phyloP scores from a whole-genome alignment of 2,329 filamentous ascomycete genomes.

The Pseudogymnoascus sp. region DNA sequence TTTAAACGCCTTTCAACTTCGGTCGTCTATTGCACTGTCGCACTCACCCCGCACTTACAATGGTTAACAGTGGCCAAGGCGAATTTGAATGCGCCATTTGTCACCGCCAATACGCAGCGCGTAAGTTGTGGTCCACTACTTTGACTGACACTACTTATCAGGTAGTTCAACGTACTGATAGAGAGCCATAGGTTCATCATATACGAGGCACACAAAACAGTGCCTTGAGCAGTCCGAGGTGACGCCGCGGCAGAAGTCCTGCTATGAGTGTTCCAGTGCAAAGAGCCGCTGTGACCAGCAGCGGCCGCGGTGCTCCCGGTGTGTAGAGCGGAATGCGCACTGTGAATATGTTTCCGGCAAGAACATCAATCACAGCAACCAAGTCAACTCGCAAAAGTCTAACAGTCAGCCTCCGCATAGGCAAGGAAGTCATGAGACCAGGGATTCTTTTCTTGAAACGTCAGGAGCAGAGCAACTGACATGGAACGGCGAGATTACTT shows the following conservation, averaged over 20 bases:
- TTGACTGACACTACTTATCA: background rate
- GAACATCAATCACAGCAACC: background rate
- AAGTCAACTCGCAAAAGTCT: background rate
- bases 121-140: conserved; percentile 4
- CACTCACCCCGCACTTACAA: background rate
- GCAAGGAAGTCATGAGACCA: background rate
- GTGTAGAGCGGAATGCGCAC: conserved; percentile 15
- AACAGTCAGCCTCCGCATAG: background rate
- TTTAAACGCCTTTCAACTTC: background rate
- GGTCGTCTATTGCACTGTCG: background rate
- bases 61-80: background rate
- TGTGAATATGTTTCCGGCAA: conserved; percentile 21
- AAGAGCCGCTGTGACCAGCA: conserved; percentile 26
- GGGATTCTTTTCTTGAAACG: background rate
- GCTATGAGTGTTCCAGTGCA: conserved; percentile 23
- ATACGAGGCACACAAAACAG: conserved; percentile 11
- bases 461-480: background rate
- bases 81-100: conserved; percentile 11
- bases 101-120: conserved; percentile 10
- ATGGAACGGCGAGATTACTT: background rate
- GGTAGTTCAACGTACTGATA: background rate
- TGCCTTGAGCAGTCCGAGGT: background rate
- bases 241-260: conserved; percentile 24
- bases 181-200: conserved; percentile 10
- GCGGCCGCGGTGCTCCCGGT: conserved; percentile 24